These are phyloP conservation scores for Schwanniomyces vanrijiae DNA, from an alignment of 805 yeast species.

Conservation along the genomic window DNA sequence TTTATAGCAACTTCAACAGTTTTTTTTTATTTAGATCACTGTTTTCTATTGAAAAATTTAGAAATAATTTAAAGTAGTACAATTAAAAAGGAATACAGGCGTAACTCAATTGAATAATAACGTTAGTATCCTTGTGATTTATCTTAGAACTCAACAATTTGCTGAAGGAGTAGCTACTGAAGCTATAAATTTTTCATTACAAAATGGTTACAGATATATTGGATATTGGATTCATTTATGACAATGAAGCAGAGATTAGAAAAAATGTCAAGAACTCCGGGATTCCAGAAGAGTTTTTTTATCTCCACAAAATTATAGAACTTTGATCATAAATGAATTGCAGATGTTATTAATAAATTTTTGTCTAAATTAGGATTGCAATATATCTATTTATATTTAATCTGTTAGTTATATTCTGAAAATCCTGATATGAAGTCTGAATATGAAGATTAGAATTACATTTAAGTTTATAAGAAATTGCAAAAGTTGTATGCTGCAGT, in stretches of 20 bases:
- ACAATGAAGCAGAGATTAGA: conserved; percentile 64
- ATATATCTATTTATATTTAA: conserved; percentile 69
- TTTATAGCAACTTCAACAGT: no score
- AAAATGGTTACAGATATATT: conserved; percentile 70
- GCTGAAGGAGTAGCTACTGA: conserved; percentile 50
- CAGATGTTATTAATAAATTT: conserved; percentile 52
- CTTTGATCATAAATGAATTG: conserved; percentile 50
- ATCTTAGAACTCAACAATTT: conserved; percentile 75
- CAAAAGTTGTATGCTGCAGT: conserved; percentile 27
- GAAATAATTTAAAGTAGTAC: background rate
- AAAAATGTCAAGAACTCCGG: conserved; percentile 51
- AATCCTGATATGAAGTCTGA: conserved; percentile 12
- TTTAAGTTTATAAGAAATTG: conserved; percentile 44
- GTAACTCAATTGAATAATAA: conserved; percentile 60
- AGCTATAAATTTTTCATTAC: conserved; percentile 61
- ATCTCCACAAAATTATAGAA: conserved; percentile 69
- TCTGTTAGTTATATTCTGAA: conserved; percentile 67
- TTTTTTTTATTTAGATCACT: no score
- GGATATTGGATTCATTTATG: conserved; percentile 73
- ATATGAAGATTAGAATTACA: conserved; percentile 25
- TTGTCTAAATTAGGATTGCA: conserved; percentile 63
- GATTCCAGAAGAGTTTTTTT: conserved; percentile 58
- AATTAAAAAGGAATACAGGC: conserved; percentile 4
- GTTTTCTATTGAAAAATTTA: background rate
- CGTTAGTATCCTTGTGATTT: conserved; percentile 60